Base-by-base conservation (phyloP, 805 yeast species). In the Ogataea minuta region DNA sequence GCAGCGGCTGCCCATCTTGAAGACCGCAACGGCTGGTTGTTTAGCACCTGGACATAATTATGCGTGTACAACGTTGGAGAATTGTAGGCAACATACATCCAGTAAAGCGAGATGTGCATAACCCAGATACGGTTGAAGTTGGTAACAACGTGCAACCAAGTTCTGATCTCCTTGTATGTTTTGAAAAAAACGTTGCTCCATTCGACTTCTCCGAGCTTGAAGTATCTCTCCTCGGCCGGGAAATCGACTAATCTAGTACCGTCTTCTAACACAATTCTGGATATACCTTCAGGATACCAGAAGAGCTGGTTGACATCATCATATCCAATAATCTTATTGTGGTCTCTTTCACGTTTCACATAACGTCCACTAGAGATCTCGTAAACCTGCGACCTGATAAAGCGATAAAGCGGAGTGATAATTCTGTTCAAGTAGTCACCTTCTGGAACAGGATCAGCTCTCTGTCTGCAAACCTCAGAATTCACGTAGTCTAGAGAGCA, bases 201-300 rank as follows among this genome's bases (percentile, higher is more conserved):
- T 44, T 77, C 81, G 46, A 89, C 91, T 53, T 93, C 97, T 53
- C 96, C 96, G 44, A 93, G 74, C 64, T 84, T 79, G 57, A 79
- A 73, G 63, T 79, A 95, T 66, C 99, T 84, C 68, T 93, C 96
- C 56, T 80, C 87, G 43, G 80, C 77, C 25, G 96, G 95, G 55
- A 90, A 69, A 55, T 93, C 98, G 36, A 90, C 86, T 54, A 93
- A 72, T 63, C 96, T 81, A 13, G 95, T 74, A 51, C 96, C 96
- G 62, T 93, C 98, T 61, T 84, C 93, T 56, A 91, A 77, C 35
- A 83, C 77, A 55, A 93, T 90, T 67, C 93, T 83, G 44, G 95
- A 82, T 50, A 93, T 85, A 75, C 99, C 99, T 70, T 95, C 98
- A 33, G 98, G 97, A 68, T 95, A 93, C 99, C 99, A 93, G 70